A percentile compares a stretch with the other conserved stretches of the same genome.
These are phyloP conservation scores for Umbelopsis sp. DNA, from an alignment of 192 early-diverging fungal genomes.

Conservation along the genomic window DNA sequence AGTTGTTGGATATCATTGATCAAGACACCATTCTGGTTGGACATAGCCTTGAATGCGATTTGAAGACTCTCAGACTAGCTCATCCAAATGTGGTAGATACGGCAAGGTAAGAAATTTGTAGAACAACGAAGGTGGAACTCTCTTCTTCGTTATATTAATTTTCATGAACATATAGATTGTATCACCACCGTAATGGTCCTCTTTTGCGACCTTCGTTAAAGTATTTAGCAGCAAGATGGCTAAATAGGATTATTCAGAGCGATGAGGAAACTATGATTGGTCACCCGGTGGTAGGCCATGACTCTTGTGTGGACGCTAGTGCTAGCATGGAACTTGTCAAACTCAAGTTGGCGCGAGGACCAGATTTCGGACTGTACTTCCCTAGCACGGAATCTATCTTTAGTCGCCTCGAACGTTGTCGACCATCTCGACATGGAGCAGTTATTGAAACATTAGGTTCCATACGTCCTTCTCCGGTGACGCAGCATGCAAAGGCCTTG, in stretches of 20 bases:
- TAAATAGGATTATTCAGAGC: conserved; percentile 52
- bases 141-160: conserved; percentile 24
- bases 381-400: conserved; percentile 41
- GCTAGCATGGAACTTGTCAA: conserved; percentile 66
- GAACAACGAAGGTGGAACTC: too few species aligned
- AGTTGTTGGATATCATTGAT: conserved; percentile 42
- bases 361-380: conserved; percentile 41
- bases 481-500: not conserved
- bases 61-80: conserved; percentile 59
- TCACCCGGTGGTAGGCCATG: conserved; percentile 52
- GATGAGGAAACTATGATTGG: conserved; percentile 48
- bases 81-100: conserved; percentile 72
- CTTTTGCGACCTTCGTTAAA: conserved; percentile 55
- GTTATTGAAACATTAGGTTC: conserved; percentile 23
- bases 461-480: not conserved
- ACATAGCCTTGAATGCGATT: conserved; percentile 68
- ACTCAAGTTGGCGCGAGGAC: conserved; percentile 47
- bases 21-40: conserved; percentile 53
- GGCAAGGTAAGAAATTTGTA: not conserved
- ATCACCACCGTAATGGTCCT: conserved; percentile 52
- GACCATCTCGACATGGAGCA: conserved; percentile 20
- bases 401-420: conserved; percentile 28
- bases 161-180: conserved; percentile 61
- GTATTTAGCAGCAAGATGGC: conserved; percentile 49
- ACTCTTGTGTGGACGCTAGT: conserved; percentile 70